These are phyloP conservation scores for Tulasnella sp. DNA, from an alignment of 768 basidiomycete species.

Conservation along the genomic window DNA sequence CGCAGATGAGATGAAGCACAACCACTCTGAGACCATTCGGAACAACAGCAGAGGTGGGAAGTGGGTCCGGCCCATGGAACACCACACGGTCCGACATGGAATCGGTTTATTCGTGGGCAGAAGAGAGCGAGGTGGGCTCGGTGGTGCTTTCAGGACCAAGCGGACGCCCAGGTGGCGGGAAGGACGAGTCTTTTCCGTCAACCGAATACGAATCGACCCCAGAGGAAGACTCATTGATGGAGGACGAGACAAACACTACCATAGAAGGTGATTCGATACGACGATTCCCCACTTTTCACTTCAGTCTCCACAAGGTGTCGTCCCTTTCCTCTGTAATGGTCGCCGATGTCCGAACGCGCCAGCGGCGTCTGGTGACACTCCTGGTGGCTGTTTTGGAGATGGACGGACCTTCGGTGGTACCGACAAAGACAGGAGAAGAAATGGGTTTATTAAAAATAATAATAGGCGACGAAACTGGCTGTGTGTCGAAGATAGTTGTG, in stretches of 20 bases:
- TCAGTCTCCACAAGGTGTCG: conserved; percentile 64
- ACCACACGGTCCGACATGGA: conserved; percentile 40
- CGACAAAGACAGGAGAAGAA: conserved; percentile 70
- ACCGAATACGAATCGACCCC: not conserved
- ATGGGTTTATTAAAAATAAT: conserved; percentile 70
- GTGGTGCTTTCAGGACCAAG: not conserved
- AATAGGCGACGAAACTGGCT: conserved; percentile 71
- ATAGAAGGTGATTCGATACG: conserved; percentile 64
- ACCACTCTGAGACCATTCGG: not conserved
- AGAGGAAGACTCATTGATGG: conserved; percentile 11
- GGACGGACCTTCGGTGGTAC: conserved; percentile 72
- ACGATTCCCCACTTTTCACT: conserved; percentile 73
- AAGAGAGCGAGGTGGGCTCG: conserved; percentile 7
- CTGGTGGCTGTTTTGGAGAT: conserved; percentile 73
- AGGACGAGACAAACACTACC: conserved; percentile 3
- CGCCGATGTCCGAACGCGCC: conserved; percentile 36
- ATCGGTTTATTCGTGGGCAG: not conserved
- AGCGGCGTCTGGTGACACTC: conserved; percentile 54
- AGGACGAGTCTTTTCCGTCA: not conserved
- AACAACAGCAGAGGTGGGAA: not conserved
- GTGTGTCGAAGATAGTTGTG: conserved; percentile 67
- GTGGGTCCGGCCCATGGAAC: not conserved
- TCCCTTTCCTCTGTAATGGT: conserved; percentile 50
- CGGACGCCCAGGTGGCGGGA: not conserved
- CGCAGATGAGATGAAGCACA: not conserved